Conservation (phyloP, 345 rosid genomes). For the Eutrema japonicum region DNA sequence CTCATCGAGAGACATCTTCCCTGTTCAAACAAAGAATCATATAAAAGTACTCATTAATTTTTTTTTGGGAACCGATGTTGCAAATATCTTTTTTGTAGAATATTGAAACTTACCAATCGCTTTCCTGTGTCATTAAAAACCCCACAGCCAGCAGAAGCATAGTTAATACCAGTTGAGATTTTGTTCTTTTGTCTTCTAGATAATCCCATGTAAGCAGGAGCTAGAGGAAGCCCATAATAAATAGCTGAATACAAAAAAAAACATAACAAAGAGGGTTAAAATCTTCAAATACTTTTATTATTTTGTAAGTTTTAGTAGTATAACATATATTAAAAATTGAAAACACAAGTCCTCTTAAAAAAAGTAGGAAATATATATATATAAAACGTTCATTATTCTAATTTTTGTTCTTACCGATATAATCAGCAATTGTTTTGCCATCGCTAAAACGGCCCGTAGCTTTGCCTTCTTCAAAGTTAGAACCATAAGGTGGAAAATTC, state of each 20-base stretch:
- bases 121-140: slow-evolving; percentile 23
- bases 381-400: not conserved
- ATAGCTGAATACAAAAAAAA: slow-evolving; percentile 26
- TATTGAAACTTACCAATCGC: not conserved
- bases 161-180: slow-evolving; percentile 34
- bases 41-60: not conserved
- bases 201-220: slow-evolving; percentile 41
- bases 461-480: slow-evolving; percentile 49
- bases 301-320: not conserved
- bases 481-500: slow-evolving; percentile 65
- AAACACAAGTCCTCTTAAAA: not conserved
- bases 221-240: slow-evolving; percentile 40
- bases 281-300: not conserved
- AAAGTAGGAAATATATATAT: not conserved
- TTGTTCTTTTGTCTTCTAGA: slow-evolving; percentile 31
- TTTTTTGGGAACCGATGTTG: not conserved
- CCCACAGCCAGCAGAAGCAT: slow-evolving; percentile 44
- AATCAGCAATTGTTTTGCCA: slow-evolving; percentile 54
- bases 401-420: slow-evolving; percentile 41
- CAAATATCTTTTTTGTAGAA: not conserved
- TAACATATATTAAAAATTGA: not conserved
- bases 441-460: slow-evolving; percentile 60
- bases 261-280: not conserved
- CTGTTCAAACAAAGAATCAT: slow-evolving; percentile 25
- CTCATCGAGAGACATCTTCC: slow-evolving; percentile 41